Conservation (phyloP, 2,329 filamentous ascomycete genomes). For the Acephala macrosclerotiorum region DNA sequence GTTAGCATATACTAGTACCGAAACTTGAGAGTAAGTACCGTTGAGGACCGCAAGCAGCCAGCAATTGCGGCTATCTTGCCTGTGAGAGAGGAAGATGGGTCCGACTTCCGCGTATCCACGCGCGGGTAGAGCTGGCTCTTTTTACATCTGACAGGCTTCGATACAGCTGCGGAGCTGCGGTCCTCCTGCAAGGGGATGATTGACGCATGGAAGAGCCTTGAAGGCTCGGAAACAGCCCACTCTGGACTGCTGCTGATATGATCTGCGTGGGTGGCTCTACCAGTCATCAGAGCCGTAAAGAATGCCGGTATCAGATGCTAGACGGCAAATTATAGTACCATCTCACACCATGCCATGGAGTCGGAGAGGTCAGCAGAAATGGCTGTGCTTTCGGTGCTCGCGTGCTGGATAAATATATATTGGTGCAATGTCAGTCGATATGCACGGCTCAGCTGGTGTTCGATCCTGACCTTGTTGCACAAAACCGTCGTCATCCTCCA, state of each 20-base stretch:
- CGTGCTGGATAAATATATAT: conserved; percentile 2
- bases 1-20: neutral
- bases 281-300: neutral
- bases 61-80: conserved; percentile 6
- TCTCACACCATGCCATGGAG: neutral
- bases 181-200: conserved; percentile 24
- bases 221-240: conserved; percentile 16
- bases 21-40: neutral
- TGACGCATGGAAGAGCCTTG: conserved; percentile 22
- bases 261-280: conserved; percentile 10
- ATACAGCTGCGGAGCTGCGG: conserved; percentile 2
- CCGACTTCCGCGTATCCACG: no score
- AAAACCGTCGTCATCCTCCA: conserved; percentile 8
- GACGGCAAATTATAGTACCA: neutral
- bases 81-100: neutral
- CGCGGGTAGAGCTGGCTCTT: neutral
- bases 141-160: conserved; percentile 5
- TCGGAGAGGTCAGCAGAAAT: neutral
- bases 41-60: neutral
- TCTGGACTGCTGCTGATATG: no score
- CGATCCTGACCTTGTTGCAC: conserved; percentile 1
- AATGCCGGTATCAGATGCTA: neutral
- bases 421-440: neutral
- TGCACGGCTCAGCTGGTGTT: conserved; percentile 3
- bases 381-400: neutral